Percentiles rank a stretch among this genome's conserved stretches.
Conservation (phyloP, 495 filamentous ascomycete species). For the Penicillium desertorum region DNA sequence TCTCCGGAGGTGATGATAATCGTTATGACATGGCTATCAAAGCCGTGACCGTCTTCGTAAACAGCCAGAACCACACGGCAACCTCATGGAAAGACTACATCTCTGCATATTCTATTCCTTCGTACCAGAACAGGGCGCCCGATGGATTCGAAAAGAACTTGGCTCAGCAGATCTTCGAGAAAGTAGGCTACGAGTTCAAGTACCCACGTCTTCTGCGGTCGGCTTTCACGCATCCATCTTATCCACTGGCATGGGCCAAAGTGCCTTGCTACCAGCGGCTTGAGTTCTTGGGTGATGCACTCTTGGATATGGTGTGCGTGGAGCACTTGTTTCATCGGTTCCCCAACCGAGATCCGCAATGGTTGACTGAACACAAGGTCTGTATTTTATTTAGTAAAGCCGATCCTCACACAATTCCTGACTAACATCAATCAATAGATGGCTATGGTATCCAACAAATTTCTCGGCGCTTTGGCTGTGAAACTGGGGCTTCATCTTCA, state of each 20-base stretch:
- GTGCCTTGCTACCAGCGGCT: conserved; percentile 90
- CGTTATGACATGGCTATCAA: conserved; percentile 78
- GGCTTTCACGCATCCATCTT: conserved; percentile 88
- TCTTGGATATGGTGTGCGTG: conserved; percentile 86
- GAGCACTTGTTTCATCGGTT: conserved; percentile 74
- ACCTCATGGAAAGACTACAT: conserved; percentile 70
- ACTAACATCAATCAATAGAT: conserved; percentile 50
- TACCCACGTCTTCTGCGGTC: conserved; percentile 75
- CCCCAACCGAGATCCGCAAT: conserved; percentile 84
- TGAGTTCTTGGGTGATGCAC: conserved; percentile 88
- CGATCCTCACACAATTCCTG: not conserved
- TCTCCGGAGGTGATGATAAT: conserved; percentile 56
- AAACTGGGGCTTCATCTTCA: conserved; percentile 73
- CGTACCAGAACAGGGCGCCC: conserved; percentile 60
- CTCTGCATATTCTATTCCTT: conserved; percentile 65
- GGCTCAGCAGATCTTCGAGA: conserved; percentile 59
- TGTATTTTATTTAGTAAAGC: not conserved
- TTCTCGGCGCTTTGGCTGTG: conserved; percentile 79
- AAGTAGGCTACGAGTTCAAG: conserved; percentile 76
- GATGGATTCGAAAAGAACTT: conserved; percentile 61
- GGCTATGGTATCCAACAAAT: conserved; percentile 98
- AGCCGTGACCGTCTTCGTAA: conserved; percentile 77
- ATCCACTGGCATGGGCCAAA: conserved; percentile 65
- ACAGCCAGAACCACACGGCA: conserved; percentile 65
- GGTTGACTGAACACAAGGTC: conserved; percentile 95